Conservation (phyloP, 108 stramenopile species). For the Fragilaria crotonensis region DNA sequence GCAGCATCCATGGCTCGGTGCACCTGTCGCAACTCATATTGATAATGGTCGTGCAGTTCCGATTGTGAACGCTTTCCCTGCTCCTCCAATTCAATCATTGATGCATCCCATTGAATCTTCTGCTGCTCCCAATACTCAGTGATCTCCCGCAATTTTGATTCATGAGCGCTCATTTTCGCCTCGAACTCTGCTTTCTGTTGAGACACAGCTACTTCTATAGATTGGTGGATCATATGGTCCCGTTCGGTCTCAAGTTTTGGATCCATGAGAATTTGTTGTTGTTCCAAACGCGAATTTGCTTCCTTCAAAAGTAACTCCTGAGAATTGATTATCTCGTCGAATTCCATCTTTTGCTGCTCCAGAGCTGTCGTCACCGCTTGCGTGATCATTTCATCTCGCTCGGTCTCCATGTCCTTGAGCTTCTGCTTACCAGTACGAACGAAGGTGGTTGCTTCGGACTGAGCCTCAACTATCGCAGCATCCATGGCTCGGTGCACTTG, state of each 20-base stretch:
- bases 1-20: neutral
- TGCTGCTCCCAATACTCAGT: too few species aligned
- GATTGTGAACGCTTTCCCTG: neutral
- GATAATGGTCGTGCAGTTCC: neutral
- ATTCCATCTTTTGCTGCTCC: neutral
- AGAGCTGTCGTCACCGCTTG: neutral
- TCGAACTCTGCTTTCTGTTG: too few species aligned
- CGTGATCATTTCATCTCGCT: neutral
- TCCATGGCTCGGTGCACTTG: neutral
- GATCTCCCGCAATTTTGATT: too few species aligned
- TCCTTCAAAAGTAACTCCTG: neutral
- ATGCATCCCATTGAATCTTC: too few species aligned
- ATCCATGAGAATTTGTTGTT: neutral
- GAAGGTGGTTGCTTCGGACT: neutral
- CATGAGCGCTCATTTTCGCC: too few species aligned
- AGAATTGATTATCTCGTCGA: neutral
- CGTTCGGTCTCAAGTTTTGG: neutral
- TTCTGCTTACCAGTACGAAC: neutral
- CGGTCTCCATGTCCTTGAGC: neutral
- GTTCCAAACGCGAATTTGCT: neutral
- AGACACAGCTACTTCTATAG: too few species aligned
- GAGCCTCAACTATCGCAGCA: neutral
- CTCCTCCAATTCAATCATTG: too few species aligned
- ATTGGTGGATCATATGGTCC: too few species aligned
- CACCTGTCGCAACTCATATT: neutral